Percentiles rank a stretch among this genome's conserved stretches.
Conservation (phyloP, 345 rosid genomes). For the Angophora floribunda region DNA sequence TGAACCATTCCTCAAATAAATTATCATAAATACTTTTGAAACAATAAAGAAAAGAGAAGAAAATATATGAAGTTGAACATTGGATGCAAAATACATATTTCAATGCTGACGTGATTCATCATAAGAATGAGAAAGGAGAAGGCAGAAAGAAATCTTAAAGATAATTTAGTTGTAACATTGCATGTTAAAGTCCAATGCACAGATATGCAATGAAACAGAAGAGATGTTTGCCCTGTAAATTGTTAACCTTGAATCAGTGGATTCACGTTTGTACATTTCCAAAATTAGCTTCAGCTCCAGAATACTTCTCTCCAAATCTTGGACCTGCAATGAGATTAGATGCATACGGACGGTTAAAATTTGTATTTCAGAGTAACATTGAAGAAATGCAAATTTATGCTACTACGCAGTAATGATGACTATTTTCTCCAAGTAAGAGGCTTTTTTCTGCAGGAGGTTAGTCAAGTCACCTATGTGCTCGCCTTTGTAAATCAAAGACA, state of each 20-base stretch:
- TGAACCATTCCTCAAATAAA: neutral
- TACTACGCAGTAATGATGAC: neutral
- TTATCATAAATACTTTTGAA: neutral
- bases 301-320: constrained; percentile 52
- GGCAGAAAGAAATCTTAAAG: neutral
- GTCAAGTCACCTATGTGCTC: neutral
- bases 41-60: neutral
- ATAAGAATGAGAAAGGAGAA: neutral
- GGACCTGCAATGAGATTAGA: constrained; percentile 42
- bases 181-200: neutral
- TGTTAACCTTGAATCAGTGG: constrained; percentile 60
- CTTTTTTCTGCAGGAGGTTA: neutral
- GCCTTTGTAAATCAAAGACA: neutral
- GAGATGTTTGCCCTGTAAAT: neutral
- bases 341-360: neutral
- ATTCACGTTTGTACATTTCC: constrained; percentile 84
- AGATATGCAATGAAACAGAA: neutral
- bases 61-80: neutral
- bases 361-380: neutral
- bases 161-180: neutral
- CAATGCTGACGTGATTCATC: neutral
- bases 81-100: neutral
- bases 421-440: neutral
- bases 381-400: neutral
- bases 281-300: constrained; percentile 74